Base-by-base conservation (phyloP, 257 asterid species). In the Solanum chiquidenum region DNA sequence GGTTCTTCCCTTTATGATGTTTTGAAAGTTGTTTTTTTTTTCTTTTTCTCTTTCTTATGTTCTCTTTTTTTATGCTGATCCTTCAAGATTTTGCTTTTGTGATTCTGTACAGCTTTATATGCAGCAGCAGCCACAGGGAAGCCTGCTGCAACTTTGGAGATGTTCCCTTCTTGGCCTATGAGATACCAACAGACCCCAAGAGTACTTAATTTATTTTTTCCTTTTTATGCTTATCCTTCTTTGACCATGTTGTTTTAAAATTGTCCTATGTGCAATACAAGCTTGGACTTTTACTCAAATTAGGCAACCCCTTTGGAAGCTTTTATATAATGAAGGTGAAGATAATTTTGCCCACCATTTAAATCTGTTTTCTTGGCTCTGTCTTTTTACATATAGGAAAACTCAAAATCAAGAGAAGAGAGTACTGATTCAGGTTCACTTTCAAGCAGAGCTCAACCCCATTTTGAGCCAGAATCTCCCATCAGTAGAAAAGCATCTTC, bases 161-260 rank as follows among this genome's bases (percentile, higher is more conserved):
- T 96, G 97, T 97, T 97, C 94, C 99, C 98, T 85, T 96, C 98
- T 90, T 92, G 98, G 98, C 98, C 99, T 89, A 91, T 94, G 89
- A 96, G 95, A 91, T 95, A 94, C 92, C 96, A 95, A 68, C 93
- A 90, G n/a, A 91, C 94, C 87, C 90, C 88, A 87, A 98, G 93
- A 94, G 91, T 82, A 37, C 6, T 72, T 18, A 73, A 71, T 71
- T 29, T 46, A 64, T 42, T 25, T 60, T 69, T 58, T 42, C 83
- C 86, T 27, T 44, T 79, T 79, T 79, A 49, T 44, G 85, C 85
- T 79, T 79, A 79, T 79, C 85, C 64, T 35, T 85, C 73, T 46
- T 85, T 85, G 82, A 85, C 82, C 75, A 66, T 66, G 29, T 38
- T 85, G 68, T 82, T 82, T 82, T 49, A 27, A 49, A 18, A 82